A percentile compares a stretch with the other conserved stretches of the same genome.
phyloP scores from a whole-genome alignment of 495 filamentous ascomycete species.

The Aspergillus sclerotioniger region DNA sequence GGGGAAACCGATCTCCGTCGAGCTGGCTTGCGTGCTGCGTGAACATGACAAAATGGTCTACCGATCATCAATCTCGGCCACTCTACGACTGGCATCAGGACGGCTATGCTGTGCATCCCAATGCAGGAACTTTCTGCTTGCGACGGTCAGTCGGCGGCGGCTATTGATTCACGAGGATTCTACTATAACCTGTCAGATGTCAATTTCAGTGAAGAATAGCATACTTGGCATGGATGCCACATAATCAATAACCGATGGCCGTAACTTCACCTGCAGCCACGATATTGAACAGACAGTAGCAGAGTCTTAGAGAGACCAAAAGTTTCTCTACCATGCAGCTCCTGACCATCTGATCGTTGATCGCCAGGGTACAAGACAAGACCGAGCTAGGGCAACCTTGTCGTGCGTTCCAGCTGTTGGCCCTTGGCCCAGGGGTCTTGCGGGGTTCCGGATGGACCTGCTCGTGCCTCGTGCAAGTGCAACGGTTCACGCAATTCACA shows the following conservation, averaged over 20 bases:
- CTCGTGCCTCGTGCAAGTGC: neutral
- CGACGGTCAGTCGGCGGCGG: neutral
- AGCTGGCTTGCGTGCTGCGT: neutral
- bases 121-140: constrained; percentile 3
- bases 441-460: neutral
- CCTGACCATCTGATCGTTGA: constrained; percentile 3
- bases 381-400: neutral
- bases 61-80: neutral
- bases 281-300: neutral
- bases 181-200: neutral
- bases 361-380: neutral
- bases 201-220: neutral
- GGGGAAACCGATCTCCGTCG: constrained; percentile 4
- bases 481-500: neutral
- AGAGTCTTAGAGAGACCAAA: neutral
- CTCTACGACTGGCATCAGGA: neutral
- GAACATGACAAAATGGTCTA: neutral
- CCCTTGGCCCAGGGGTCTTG: neutral
- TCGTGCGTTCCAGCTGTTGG: neutral
- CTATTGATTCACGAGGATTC: neutral
- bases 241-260: neutral
- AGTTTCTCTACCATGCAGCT: neutral
- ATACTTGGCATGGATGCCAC: neutral
- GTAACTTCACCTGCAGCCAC: neutral
- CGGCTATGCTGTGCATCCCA: constrained; percentile 5